Base-by-base conservation (phyloP, 345 rosid species). In the Microthlaspi erraticum region DNA sequence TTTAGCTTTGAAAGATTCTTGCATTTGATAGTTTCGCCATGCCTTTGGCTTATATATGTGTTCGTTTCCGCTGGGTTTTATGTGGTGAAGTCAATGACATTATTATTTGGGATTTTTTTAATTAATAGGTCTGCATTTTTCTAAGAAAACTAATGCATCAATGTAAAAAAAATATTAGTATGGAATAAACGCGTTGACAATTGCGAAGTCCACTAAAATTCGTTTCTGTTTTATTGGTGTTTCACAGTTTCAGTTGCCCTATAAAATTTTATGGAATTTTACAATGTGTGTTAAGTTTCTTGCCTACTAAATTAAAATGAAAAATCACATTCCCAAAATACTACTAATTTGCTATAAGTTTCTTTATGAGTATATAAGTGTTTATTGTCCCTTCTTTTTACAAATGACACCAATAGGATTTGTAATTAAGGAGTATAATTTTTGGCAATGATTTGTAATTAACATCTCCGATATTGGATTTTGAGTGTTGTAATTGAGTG, bases 21-120 rank as follows among this genome's bases (percentile, higher is more conserved):
- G 69, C 3, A 58, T 44, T 51, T 52, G 74, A 74, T 67, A 23
- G 59, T 68, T 68, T 66, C 64, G 64, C 39, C 52, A 38, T 61
- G 3, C 2, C 17, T 18, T 37, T 44, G 19, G 56, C 62, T 74
- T 75, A 61, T 68, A 75, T 75, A 75, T 68, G 64, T 53, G 59
- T 51, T 58, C 50, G 26, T 48, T 55, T 73, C 5, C 37, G 8
- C 32, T 49, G 26, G 44, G 45, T 3, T 45, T 63, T 45, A 1
- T 32, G 41, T 41, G 38, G n/a, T 60, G 42, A 75, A 53, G 69
- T 60, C 63, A 66, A 71, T 16, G 59, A 18, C 1, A 12, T 55
- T 12, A 17, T 60, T 26, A 26, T 1, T 20, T n/a, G n/a, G n/a
- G n/a, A 18, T 10, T 52, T 56, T 20, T 63, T n/a, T n/a, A n/a